phyloP scores from a whole-genome alignment of 257 asterid genomes.

The Ligustrum vulgare region DNA sequence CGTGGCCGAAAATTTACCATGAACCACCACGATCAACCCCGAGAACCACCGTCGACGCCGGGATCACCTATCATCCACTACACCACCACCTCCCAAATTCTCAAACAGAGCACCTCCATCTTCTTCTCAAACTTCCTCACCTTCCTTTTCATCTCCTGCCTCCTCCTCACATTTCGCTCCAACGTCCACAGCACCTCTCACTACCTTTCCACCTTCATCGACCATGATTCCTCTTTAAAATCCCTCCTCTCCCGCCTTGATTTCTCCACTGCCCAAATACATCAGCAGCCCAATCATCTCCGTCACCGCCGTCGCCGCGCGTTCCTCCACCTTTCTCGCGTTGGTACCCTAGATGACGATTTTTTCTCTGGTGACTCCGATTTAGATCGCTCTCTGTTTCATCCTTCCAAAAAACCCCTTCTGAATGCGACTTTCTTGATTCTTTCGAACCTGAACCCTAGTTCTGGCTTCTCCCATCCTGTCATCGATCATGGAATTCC shows the following conservation, averaged over 20 bases:
- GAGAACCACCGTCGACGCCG: constrained; percentile 27
- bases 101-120: constrained; percentile 47
- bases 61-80: constrained; percentile 32
- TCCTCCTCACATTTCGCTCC: constrained; percentile 60
- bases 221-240: constrained; percentile 68
- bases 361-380: constrained; percentile 89
- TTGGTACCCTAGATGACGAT: constrained; percentile 73
- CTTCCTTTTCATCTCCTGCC: constrained; percentile 50
- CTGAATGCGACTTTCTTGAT: constrained; percentile 47
- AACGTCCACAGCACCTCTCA: constrained; percentile 63
- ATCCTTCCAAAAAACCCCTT: constrained; percentile 41
- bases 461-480: constrained; percentile 36
- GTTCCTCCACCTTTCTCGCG: constrained; percentile 83
- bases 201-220: constrained; percentile 73
- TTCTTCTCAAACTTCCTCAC: constrained; percentile 52
- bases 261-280: constrained; percentile 36
- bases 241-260: constrained; percentile 77
- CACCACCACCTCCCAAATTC: constrained; percentile 53
- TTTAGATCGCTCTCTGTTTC: constrained; percentile 62
- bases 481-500: constrained; percentile 39
- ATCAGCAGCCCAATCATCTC: constrained; percentile 29
- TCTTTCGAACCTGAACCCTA: constrained; percentile 39
- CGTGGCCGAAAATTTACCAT: constrained; percentile 24
- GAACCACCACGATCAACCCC: constrained; percentile 33
- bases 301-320: constrained; percentile 75